These are phyloP conservation scores for Spencermartinsiella europaea DNA, from an alignment of 805 yeast species.

Conservation along the genomic window DNA sequence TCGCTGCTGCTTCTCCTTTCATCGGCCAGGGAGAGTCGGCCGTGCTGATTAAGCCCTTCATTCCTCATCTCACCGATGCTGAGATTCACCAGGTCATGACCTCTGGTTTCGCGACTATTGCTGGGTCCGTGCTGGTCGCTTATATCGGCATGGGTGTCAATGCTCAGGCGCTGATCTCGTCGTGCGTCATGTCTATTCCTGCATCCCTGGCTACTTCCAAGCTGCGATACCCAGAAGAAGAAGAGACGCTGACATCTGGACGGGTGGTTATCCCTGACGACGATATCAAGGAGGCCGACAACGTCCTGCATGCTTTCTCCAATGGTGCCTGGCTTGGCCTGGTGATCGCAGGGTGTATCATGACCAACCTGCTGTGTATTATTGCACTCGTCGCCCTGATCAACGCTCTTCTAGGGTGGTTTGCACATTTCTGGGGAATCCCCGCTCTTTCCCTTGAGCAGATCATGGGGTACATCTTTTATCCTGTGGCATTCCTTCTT, in stretches of 20 bases:
- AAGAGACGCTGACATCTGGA: conserved; percentile 48
- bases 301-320: conserved; percentile 53
- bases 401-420: conserved; percentile 54
- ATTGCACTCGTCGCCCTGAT: conserved; percentile 53
- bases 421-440: conserved; percentile 60
- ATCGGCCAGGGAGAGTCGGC: conserved; percentile 65
- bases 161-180: conserved; percentile 57
- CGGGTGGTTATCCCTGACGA: conserved; percentile 44
- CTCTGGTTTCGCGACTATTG: conserved; percentile 59
- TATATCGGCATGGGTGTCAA: conserved; percentile 59
- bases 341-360: conserved; percentile 50
- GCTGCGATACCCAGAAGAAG: conserved; percentile 55
- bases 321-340: conserved; percentile 57
- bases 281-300: conserved; percentile 40
- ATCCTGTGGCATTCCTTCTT: conserved; percentile 55
- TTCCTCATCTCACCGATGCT: conserved; percentile 54
- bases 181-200: conserved; percentile 67
- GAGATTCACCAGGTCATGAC: conserved; percentile 60
- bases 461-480: conserved; percentile 52
- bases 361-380: conserved; percentile 56
- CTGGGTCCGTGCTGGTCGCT: conserved; percentile 59
- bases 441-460: conserved; percentile 46
- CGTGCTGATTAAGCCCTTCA: conserved; percentile 52
- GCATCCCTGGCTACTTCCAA: conserved; percentile 58
- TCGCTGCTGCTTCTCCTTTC: conserved; percentile 63